A percentile compares a stretch with the other conserved stretches of the same genome.
Conservation (phyloP, 2,329 filamentous ascomycete species). For the Penicillium hordei region DNA sequence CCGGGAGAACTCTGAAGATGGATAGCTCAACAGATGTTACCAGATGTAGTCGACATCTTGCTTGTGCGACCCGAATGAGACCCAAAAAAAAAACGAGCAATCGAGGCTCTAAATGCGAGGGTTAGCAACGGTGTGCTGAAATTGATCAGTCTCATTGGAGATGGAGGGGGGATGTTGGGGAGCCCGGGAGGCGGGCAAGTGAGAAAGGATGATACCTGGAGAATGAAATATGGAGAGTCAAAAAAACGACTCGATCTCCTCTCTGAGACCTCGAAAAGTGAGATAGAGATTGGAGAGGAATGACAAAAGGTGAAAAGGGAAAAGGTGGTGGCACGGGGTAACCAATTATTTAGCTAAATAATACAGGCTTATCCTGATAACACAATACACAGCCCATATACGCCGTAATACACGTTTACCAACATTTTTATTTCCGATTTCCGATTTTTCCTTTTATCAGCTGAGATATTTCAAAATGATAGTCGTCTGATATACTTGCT, state of each 20-base stretch:
- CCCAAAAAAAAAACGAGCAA: constrained; percentile 7
- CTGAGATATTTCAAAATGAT: constrained; percentile 7
- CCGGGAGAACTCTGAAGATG: constrained; percentile 37
- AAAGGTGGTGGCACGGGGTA: constrained; percentile 23
- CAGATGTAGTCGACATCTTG: constrained; percentile 39
- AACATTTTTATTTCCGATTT: not conserved
- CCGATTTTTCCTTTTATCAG: constrained; percentile 5
- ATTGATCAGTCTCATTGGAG: constrained; percentile 1
- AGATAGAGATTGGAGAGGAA: constrained; percentile 3
- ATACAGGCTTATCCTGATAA: constrained; percentile 14
- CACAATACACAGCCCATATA: constrained; percentile 7
- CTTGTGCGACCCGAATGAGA: constrained; percentile 21
- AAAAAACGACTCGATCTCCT: not conserved
- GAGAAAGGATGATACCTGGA: constrained; percentile 1
- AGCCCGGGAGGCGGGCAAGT: not conserved
- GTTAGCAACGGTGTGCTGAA: constrained; percentile 2
- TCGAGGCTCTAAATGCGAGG: constrained; percentile 7
- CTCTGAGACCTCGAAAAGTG: not conserved
- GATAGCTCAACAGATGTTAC: constrained; percentile 36
- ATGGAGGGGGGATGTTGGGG: not conserved
- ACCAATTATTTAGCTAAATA: constrained; percentile 27
- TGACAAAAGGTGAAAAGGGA: constrained; percentile 10
- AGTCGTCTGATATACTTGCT: constrained; percentile 8
- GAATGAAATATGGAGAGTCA: not conserved
- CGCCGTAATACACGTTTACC: constrained; percentile 5